Evolutionary conservation across 768 basidiomycete species (phyloP).

Genomic region (Suillus clintonianus): DNA sequence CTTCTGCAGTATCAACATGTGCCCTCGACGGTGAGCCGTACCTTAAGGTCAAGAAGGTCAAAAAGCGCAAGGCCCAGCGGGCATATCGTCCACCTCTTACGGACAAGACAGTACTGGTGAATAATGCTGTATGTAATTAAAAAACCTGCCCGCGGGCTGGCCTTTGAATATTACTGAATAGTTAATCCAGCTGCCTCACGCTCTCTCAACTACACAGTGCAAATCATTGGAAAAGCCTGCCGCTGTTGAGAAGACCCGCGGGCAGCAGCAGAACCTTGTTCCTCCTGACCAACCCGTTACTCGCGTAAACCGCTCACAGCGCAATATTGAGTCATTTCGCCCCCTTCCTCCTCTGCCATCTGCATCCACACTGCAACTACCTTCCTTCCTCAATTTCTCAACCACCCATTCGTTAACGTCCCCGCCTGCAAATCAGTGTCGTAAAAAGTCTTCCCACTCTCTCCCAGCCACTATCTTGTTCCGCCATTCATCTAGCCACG

Average conservation of each 20-base stretch:
- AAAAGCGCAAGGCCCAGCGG: slow-evolving; percentile 19
- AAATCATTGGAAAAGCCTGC: background rate
- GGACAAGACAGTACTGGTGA: slow-evolving; percentile 32
- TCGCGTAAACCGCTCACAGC: slow-evolving; percentile 11
- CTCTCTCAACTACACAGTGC: background rate
- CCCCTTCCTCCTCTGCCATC: slow-evolving; percentile 37
- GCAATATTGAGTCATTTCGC: slow-evolving; percentile 20
- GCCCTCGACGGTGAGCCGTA: slow-evolving; percentile 17
- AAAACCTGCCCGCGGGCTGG: slow-evolving; percentile 3
- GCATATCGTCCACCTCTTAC: slow-evolving; percentile 32
- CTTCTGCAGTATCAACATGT: slow-evolving; percentile 27
- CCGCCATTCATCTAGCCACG: slow-evolving; percentile 15
- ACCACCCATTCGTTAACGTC: slow-evolving; percentile 16
- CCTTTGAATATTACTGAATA: slow-evolving; percentile 16
- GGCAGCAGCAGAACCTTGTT: background rate
- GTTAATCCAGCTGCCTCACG: slow-evolving; percentile 10
- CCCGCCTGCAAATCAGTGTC: slow-evolving; percentile 12
- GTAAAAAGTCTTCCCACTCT: slow-evolving; percentile 6
- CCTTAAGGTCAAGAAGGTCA: slow-evolving; percentile 23
- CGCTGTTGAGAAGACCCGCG: background rate
- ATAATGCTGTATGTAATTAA: slow-evolving; percentile 30
- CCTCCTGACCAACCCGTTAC: slow-evolving; percentile 13
- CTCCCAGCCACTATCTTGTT: slow-evolving; percentile 21
- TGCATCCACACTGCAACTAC: slow-evolving; percentile 40
- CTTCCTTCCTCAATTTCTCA: slow-evolving; percentile 38